Percentiles rank a stretch among this genome's conserved stretches.
Evolutionary conservation across 2,329 filamentous ascomycete species (phyloP).

Genomic region (Sclerotinia nivalis): DNA sequence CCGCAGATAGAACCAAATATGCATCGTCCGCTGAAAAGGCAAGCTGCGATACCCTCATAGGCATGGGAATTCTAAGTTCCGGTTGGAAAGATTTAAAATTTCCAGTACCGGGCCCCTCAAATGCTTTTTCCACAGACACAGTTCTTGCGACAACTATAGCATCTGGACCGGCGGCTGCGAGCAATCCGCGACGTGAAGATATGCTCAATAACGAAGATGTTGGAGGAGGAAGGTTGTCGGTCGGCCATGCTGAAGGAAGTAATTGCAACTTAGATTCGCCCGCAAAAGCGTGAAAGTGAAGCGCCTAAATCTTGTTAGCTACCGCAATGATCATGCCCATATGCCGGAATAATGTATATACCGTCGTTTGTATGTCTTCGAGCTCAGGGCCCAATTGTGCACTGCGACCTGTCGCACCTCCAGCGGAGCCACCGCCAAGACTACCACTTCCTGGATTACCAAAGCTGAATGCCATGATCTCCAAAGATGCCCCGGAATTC

Average conservation of each 20-base stretch:
- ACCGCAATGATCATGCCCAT: background rate
- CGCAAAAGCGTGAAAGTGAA: constrained; percentile 79
- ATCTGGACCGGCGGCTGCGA: constrained; percentile 86
- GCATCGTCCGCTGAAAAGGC: constrained; percentile 89
- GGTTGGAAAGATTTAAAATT: constrained; percentile 72
- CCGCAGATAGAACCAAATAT: constrained; percentile 79
- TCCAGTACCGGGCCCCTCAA: constrained; percentile 60
- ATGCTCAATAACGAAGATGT: constrained; percentile 83
- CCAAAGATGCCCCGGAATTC: constrained; percentile 43
- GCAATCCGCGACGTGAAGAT: constrained; percentile 74
- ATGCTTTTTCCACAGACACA: constrained; percentile 73
- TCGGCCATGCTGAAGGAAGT: constrained; percentile 75
- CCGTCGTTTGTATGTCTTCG: constrained; percentile 79
- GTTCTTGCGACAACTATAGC: constrained; percentile 75
- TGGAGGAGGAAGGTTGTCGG: constrained; percentile 62
- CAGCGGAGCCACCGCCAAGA: constrained; percentile 48
- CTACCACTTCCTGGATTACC: constrained; percentile 49
- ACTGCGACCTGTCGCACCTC: constrained; percentile 44
- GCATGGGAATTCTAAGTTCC: constrained; percentile 70
- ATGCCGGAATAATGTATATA: constrained; percentile 43
- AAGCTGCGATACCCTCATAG: constrained; percentile 79
- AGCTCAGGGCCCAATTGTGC: constrained; percentile 64
- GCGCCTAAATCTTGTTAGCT: constrained; percentile 49
- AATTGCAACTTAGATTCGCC: constrained; percentile 80
- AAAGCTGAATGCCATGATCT: constrained; percentile 67